phyloP scores from a whole-genome alignment of 2,329 filamentous ascomycete species.

The Fusarium globosum region DNA sequence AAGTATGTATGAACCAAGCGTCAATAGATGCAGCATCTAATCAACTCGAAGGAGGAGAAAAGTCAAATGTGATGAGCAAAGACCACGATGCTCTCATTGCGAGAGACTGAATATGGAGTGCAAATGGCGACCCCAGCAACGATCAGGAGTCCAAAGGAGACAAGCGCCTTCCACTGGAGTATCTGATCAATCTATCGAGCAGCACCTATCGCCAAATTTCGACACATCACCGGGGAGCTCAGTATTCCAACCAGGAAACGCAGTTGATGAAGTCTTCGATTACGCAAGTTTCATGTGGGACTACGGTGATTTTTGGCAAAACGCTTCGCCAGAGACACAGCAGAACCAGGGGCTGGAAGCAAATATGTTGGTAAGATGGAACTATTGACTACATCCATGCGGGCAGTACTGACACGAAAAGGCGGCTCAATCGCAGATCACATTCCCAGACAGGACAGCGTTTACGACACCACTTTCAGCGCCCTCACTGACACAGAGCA shows the following conservation, averaged over 20 bases:
- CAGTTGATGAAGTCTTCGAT: constrained; percentile 58
- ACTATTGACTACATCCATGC: too few relatives aligned
- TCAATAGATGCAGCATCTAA: not conserved
- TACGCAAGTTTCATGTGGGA: constrained; percentile 63
- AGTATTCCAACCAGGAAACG: constrained; percentile 44
- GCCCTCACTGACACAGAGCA: constrained; percentile 37
- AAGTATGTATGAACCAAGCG: constrained; percentile 47
- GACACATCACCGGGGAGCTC: constrained; percentile 45
- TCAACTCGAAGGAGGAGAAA: constrained; percentile 54
- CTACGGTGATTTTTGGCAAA: constrained; percentile 51
- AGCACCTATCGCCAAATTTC: constrained; percentile 43
- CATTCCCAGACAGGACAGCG: constrained; percentile 40
- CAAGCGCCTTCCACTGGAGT: constrained; percentile 16
- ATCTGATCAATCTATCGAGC: constrained; percentile 20
- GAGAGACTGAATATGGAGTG: constrained; percentile 63
- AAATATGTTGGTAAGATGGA: constrained; percentile 37
- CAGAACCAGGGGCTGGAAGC: constrained; percentile 40
- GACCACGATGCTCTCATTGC: constrained; percentile 62
- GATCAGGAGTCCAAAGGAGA: constrained; percentile 37
- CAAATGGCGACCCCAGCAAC: constrained; percentile 57
- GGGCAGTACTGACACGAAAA: not conserved
- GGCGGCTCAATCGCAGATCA: constrained; percentile 39
- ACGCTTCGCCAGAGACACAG: constrained; percentile 44
- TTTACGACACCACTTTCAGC: constrained; percentile 36
- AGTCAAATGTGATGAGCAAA: constrained; percentile 63